These are phyloP conservation scores for Corynespora cassiicola DNA, from an alignment of 2,329 filamentous ascomycete genomes.

Conservation along the genomic window DNA sequence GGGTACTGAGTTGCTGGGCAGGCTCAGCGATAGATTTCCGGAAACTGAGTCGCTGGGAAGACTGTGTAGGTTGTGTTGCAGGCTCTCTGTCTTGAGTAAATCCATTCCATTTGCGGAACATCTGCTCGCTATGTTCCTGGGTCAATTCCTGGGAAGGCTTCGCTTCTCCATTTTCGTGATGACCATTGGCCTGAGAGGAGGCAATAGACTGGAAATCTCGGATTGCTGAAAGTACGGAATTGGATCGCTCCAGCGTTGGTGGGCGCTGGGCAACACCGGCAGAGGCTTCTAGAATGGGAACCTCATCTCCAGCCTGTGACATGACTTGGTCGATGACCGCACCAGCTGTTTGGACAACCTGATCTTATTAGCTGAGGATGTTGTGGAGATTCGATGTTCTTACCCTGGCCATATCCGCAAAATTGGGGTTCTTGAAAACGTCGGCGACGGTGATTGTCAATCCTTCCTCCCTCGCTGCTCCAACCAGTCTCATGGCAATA, in stretches of 20 bases:
- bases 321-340: conserved; percentile 44
- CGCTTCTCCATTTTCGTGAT: conserved; percentile 20
- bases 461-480: conserved; percentile 39
- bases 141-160: conserved; percentile 15
- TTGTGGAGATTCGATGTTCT: conserved; percentile 3
- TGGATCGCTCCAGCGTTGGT: conserved; percentile 19
- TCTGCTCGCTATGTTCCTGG: conserved; percentile 14
- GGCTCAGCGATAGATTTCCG: too few species aligned
- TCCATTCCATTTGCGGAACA: conserved; percentile 36
- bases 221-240: conserved; percentile 32
- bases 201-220: conserved; percentile 38
- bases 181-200: conserved; percentile 29
- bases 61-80: too few species aligned
- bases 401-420: conserved; percentile 40
- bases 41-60: too few species aligned
- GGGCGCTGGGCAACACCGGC: conserved; percentile 16
- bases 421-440: conserved; percentile 42
- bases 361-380: conserved; percentile 9
- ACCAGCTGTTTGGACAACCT: conserved; percentile 41
- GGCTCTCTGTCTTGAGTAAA: too few species aligned
- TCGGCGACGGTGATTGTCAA: conserved; percentile 43
- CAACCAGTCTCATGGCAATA: conserved; percentile 42
- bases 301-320: conserved; percentile 34
- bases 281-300: too few species aligned
- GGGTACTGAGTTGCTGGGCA: conserved; percentile 8